Conservation (phyloP, 352 stramenopile genomes). For the Globisporangium alternatum region DNA sequence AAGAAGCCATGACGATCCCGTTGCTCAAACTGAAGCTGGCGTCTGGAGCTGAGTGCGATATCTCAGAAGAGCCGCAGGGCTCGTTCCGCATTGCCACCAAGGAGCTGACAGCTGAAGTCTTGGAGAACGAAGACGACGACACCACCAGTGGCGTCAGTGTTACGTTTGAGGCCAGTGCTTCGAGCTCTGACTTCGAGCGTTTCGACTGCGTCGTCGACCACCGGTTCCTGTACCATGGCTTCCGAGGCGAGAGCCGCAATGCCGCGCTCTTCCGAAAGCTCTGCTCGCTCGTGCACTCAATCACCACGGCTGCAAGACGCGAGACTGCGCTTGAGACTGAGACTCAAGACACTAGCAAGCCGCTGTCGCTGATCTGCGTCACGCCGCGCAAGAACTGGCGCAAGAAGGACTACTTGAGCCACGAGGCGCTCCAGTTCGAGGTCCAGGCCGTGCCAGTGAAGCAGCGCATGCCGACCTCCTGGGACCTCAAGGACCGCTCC, state of each 20-base stretch:
- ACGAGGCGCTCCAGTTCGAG: slow-evolving; percentile 29
- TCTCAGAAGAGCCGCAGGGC: slow-evolving; percentile 2
- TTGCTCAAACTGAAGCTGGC: slow-evolving; percentile 2
- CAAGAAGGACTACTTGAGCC: slow-evolving; percentile 53
- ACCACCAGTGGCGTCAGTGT: neutral
- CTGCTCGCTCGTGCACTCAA: slow-evolving; percentile 29
- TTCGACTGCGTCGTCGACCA: slow-evolving; percentile 50
- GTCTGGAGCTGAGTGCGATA: neutral
- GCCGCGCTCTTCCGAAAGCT: slow-evolving; percentile 39
- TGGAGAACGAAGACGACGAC: slow-evolving; percentile 10
- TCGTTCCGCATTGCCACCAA: slow-evolving; percentile 1
- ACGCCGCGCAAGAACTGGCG: slow-evolving; percentile 65
- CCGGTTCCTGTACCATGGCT: slow-evolving; percentile 42
- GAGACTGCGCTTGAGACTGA: neutral
- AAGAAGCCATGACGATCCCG: slow-evolving; percentile 3
- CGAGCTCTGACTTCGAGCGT: slow-evolving; percentile 9
- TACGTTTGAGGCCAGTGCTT: slow-evolving; percentile 16
- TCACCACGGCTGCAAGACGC: slow-evolving; percentile 21
- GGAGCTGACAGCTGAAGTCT: neutral
- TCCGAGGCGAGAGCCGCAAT: slow-evolving; percentile 47
- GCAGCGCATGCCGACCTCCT: neutral
- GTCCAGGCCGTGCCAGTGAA: slow-evolving; percentile 27
- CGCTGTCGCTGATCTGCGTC: slow-evolving; percentile 33
- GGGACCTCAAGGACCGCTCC: slow-evolving; percentile 3
- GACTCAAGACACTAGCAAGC: neutral